Evolutionary conservation across 2,329 filamentous ascomycete genomes (phyloP).

Genomic region (Thielaviopsis populi): DNA sequence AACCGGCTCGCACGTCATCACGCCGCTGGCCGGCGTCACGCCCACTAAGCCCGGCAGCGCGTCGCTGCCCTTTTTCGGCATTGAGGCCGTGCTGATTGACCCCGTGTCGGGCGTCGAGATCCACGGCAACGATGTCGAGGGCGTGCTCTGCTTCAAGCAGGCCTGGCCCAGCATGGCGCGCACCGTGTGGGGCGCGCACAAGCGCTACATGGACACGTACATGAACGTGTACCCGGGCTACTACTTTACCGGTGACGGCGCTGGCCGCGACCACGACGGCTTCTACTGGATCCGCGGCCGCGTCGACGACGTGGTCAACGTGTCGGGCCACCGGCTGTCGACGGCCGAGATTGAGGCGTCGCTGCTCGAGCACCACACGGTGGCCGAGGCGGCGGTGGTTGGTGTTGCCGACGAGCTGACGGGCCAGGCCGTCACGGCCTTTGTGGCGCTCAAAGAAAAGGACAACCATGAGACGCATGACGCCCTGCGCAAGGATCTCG

Average conservation of each 20-base stretch:
- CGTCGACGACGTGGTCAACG: constrained; percentile 97
- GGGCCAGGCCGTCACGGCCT: constrained; percentile 93
- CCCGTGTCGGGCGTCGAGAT: constrained; percentile 90
- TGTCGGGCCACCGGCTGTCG: constrained; percentile 87
- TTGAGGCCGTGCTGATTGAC: constrained; percentile 95
- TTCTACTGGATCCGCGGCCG: constrained; percentile 99
- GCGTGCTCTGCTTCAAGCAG: constrained; percentile 93
- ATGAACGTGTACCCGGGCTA: constrained; percentile 95
- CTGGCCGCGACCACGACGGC: constrained; percentile 88
- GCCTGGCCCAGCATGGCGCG: constrained; percentile 97
- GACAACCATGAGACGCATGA: constrained; percentile 56
- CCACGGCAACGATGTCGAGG: constrained; percentile 89
- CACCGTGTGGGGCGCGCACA: constrained; percentile 94
- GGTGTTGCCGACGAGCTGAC: constrained; percentile 87
- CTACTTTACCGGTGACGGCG: constrained; percentile 92
- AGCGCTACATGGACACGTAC: constrained; percentile 98
- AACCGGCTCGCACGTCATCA: constrained; percentile 92
- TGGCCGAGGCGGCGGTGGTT: constrained; percentile 91
- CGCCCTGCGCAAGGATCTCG: constrained; percentile 78
- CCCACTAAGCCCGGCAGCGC: constrained; percentile 95
- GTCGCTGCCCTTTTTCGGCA: constrained; percentile 93
- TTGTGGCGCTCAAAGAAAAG: constrained; percentile 86
- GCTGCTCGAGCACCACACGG: constrained; percentile 74
- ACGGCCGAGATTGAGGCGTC: constrained; percentile 97
- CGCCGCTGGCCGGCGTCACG: constrained; percentile 79